phyloP scores from a whole-genome alignment of 73 alveolate species.

The Paramecium octaurelia region DNA sequence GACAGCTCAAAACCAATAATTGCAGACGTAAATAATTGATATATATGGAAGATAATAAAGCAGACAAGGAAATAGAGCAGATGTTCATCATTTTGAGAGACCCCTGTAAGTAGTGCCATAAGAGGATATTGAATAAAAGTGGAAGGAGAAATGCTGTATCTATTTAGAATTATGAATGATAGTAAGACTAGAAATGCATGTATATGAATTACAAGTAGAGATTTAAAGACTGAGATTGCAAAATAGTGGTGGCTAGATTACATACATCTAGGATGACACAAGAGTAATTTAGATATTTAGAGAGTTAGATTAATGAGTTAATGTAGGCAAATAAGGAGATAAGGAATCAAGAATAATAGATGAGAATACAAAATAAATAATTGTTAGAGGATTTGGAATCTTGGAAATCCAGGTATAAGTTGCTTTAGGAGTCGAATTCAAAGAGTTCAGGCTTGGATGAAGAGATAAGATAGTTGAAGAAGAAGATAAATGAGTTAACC shows the following conservation, averaged over 20 bases:
- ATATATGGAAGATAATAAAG: background rate
- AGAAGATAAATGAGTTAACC: background rate
- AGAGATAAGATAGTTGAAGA: background rate
- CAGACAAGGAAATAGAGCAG: slow-evolving; percentile 15
- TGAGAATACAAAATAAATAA: background rate
- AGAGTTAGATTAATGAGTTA: background rate
- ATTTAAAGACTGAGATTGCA: background rate
- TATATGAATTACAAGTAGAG: slow-evolving; percentile 2
- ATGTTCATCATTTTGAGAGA: slow-evolving; percentile 40
- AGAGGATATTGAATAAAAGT: slow-evolving; percentile 13
- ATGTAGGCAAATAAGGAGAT: background rate
- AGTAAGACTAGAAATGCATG: background rate
- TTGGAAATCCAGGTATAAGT: background rate
- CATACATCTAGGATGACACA: background rate
- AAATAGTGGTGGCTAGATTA: background rate
- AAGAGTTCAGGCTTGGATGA: slow-evolving; percentile 16
- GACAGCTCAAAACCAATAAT: background rate
- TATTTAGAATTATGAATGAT: background rate
- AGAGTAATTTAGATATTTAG: background rate
- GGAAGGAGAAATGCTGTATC: slow-evolving; percentile 28
- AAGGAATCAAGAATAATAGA: slow-evolving; percentile 12
- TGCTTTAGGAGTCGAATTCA: background rate
- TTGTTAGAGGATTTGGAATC: background rate
- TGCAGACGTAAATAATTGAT: background rate
- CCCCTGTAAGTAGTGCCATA: slow-evolving; percentile 1